Evolutionary conservation across 176 grass and related monocot species (phyloP).

Genomic region (Olyra latifolia): DNA sequence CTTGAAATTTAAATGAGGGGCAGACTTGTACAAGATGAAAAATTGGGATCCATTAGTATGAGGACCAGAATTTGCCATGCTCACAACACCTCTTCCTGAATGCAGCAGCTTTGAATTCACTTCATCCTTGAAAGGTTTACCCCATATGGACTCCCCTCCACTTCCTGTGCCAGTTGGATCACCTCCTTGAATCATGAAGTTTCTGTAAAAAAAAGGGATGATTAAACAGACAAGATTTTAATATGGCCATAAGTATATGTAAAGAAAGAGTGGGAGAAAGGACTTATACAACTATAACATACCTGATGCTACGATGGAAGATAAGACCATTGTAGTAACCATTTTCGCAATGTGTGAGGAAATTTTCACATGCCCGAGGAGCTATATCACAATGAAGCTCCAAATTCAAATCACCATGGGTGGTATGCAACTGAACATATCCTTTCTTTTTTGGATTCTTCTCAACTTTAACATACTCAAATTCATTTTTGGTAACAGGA

Average conservation of each 20-base stretch:
- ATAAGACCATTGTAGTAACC: slow-evolving; percentile 87
- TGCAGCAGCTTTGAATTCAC: slow-evolving; percentile 95
- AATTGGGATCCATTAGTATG: slow-evolving; percentile 97
- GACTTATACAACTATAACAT: slow-evolving; percentile 4
- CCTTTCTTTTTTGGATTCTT: slow-evolving; percentile 98
- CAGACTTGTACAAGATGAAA: slow-evolving; percentile 98
- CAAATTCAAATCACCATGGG: slow-evolving; percentile 91
- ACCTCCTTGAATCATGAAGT: slow-evolving; percentile 99
- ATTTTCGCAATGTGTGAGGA: slow-evolving; percentile 97
- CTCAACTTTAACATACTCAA: slow-evolving; percentile 91
- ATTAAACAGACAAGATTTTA: background rate
- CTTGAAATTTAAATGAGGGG: slow-evolving; percentile 88
- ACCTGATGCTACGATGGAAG: slow-evolving; percentile 96
- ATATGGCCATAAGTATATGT: background rate
- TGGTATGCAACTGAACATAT: slow-evolving; percentile 92
- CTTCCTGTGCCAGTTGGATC: slow-evolving; percentile 95
- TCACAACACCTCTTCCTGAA: slow-evolving; percentile 90
- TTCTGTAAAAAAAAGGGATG: slow-evolving; percentile 50
- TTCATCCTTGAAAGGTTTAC: slow-evolving; percentile 95
- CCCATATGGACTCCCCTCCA: slow-evolving; percentile 95
- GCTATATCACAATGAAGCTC: slow-evolving; percentile 98
- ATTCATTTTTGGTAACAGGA: slow-evolving; percentile 89
- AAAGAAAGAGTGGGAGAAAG: background rate
- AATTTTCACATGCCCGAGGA: slow-evolving; percentile 91
- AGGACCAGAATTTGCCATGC: slow-evolving; percentile 93